Conservation (phyloP, 768 basidiomycete genomes). For the Coprinopsis marcescibilis region DNA sequence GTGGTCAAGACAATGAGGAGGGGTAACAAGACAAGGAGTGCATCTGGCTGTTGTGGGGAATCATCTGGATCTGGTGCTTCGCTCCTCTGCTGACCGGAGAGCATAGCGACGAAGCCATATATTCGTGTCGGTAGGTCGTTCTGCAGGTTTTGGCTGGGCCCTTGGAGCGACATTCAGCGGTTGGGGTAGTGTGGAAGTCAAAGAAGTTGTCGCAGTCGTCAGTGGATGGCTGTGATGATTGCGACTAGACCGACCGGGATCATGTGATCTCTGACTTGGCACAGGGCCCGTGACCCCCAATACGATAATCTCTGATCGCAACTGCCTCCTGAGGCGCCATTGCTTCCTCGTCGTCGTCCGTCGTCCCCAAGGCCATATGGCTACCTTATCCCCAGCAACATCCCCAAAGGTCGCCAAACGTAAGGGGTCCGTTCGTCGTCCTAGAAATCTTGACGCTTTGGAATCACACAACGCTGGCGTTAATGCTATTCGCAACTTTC, state of each 20-base stretch:
- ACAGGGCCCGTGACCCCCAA: no score
- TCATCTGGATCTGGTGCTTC: conserved; percentile 20
- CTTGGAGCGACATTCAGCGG: no score
- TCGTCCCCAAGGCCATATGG: conserved; percentile 37
- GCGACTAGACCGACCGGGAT: no score
- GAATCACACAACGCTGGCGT: conserved; percentile 71
- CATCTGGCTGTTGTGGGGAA: conserved; percentile 44
- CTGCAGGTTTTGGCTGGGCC: no score
- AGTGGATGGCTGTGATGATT: no score
- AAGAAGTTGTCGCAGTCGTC: no score
- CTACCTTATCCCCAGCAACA: conserved; percentile 43
- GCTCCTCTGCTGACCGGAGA: conserved; percentile 5
- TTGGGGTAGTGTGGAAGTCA: no score
- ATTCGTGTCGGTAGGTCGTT: no score
- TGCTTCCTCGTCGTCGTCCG: conserved; percentile 8
- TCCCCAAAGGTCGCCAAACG: conserved; percentile 48
- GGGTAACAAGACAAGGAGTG: conserved; percentile 84
- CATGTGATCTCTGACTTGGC: no score
- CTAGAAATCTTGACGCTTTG: conserved; percentile 30
- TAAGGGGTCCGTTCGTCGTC: conserved; percentile 47
- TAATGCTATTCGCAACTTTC: conserved; percentile 67
- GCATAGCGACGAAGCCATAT: neutral
- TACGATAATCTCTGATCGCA: no score
- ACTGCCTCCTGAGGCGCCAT: no score
- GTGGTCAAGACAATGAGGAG: conserved; percentile 91